Evolutionary conservation across 2,329 filamentous ascomycete species (phyloP), one percentile per base, ranked within the genome.

Genomic region (Mycogone perniciosa): DNA sequence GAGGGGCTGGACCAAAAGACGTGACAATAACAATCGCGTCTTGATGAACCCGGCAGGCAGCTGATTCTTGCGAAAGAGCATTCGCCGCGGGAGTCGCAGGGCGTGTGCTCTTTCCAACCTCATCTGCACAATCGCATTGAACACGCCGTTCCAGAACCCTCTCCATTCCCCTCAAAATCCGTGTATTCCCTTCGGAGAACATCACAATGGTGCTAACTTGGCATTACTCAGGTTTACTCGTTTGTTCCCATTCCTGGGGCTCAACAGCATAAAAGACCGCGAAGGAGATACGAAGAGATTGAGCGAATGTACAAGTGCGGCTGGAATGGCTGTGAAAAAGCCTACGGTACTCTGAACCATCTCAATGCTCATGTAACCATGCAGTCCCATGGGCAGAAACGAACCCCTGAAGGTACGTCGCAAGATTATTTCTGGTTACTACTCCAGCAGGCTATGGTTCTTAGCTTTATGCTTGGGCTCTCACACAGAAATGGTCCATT

Each of bases 241-340:
- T 97, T 99, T 64, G 93, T 97, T 31, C 92, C 93, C 0, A 97
- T 97, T 62, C 93, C 93, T 2, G 93, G 93, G 57, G 89, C 92
- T 9, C 91, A 96, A 67, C 93, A 99, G 67, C 92, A 97, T 69
- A 99, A 99, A 76, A 84, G 93, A 52, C 93, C 93, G 9, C 82
- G 93, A 57, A 80, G 93, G 62, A 83, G 93, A 48, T 99, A 96
- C 63, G 93, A 99, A 71, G 93, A 99, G 68, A 99, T 99, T 61
- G 93, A 99, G 75, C 85, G 93, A 65, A 97, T 99, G 93, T 97
- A 99, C 77, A 97, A 97, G 71, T 99, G 93, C 65, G 93, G 92
- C 29, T 97, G 90, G 89, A 92, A 96, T 58, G 91, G 91, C 7
- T 99, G 93, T 65, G 93, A 99, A 71, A 99, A 99, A 73, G 93